Evolutionary conservation across 768 basidiomycete genomes (phyloP), one percentile per base, ranked within the genome.

Genomic region (Panellus pusillus): DNA sequence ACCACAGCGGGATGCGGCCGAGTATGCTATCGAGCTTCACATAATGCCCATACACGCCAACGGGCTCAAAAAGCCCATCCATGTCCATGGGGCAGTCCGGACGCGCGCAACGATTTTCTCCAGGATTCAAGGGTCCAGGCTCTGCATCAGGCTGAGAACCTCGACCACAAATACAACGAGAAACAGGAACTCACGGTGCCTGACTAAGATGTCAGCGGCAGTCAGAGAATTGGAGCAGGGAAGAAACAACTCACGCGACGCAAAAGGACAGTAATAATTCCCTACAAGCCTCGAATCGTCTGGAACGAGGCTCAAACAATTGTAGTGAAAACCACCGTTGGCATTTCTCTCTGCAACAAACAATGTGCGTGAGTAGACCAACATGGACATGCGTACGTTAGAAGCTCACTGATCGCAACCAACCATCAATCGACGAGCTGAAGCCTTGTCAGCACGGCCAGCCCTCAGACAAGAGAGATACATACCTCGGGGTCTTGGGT

Each of bases 311-410:
- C 38, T 47, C 20, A 57, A 3, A 35, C 56, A 57, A 2, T 12
- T 24, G 17, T 29, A 49, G 24, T 57, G 56, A 28, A n/a, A 31
- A 57, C 56, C 56, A 57, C 11, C 51, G 17, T 6, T 50, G 24
- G 44, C 56, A 57, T 1, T 13, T 29, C 6, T 47, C 18, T 17
- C 54, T 55, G 41, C 1, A 41, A 18, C 24, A 19, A 43, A n/a
- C 9, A 31, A 15, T 11, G 2, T 1, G 13, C 3, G 20, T 52
- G 11, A 44, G 31, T 15, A 27, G 18, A 27, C 12, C 24, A 24
- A 24, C 39, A 17, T 20, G n/a, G 13, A 27, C 9, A 0, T 4
- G 4, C 11, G n/a, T 19, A 18, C 27, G 27, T 36, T 11, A 8
- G 19, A 50, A 20, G 18, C 55, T 28, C 17, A 52, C 47, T 11